These are phyloP conservation scores for Beauveria sp. DNA, from an alignment of 2,329 filamentous ascomycete genomes.

Conservation along the genomic window DNA sequence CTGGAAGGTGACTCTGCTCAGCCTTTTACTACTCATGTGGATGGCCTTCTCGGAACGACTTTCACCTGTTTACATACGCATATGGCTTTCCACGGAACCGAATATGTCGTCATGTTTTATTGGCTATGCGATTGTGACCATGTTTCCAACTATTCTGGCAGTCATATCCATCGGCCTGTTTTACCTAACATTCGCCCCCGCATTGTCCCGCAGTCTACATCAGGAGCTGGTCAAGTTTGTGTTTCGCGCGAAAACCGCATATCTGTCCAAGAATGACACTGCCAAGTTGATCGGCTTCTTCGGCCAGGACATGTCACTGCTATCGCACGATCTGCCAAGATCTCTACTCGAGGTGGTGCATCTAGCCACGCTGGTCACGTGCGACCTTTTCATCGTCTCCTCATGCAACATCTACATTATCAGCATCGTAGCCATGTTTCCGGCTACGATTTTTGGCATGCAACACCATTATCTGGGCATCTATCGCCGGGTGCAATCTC, in stretches of 20 bases:
- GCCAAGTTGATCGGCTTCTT: conserved; percentile 18
- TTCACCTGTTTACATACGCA: neutral
- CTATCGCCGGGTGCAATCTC: conserved; percentile 26
- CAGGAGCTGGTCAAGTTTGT: neutral
- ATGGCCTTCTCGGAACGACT: neutral
- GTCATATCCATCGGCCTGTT: neutral
- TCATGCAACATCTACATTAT: conserved; percentile 22
- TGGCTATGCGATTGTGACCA: neutral
- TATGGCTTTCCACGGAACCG: conserved; percentile 11
- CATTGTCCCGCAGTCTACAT: neutral
- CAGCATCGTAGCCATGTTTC: conserved; percentile 18
- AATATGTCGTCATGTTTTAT: conserved; percentile 3
- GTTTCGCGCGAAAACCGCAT: conserved; percentile 11
- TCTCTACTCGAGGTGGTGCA: conserved; percentile 9
- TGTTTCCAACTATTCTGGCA: neutral
- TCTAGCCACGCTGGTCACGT: conserved; percentile 16
- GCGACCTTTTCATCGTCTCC: conserved; percentile 16
- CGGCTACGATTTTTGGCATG: conserved; percentile 19
- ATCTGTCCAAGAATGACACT: conserved; percentile 17
- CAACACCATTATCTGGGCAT: conserved; percentile 27
- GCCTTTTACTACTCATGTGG: neutral
- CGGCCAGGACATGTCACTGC: conserved; percentile 20
- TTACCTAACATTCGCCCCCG: neutral
- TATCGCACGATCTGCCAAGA: conserved; percentile 18
- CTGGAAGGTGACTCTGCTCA: neutral